Evolutionary conservation across 208 protist genomes (phyloP), one percentile per base, ranked within the genome.

Genomic region (Kentomonas sorsogonicus): DNA sequence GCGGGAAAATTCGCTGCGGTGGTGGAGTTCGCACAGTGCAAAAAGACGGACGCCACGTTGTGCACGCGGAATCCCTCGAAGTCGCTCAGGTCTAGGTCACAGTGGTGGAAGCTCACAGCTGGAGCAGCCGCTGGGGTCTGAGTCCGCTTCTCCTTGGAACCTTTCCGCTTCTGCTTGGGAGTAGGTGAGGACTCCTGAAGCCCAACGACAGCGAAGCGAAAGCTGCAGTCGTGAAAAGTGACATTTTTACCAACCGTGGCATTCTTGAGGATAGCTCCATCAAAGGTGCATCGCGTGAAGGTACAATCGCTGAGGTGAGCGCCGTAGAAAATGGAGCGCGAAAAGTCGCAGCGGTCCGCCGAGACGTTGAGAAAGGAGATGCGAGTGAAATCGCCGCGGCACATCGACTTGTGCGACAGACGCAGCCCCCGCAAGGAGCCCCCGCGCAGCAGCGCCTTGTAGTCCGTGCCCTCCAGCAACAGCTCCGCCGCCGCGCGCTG

Each of bases 21-120:
- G 26, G 76, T 57, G 1, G 68, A 79, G 69, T 90, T 90, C 50
- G 44, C 58, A 62, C 78, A 90, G 16, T 69, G 16, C 20, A 50
- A 25, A 66, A 89, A 89, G 0, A 43, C 22, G 16, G 54, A 41
- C 18, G 66, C 31, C 29, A 60, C 34, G 36, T 9, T 6, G 11
- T 52, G 9, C 6, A 11, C 6, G 3, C n/a, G 23, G 34, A 52
- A 52, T 18, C 69, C 72, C 20, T 77, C 66, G 56, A 91, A 91
- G 43, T 77, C 72, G 25, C 58, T 45, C 47, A 91, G 50, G 54
- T 91, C 84, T 54, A 91, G 85, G 57, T 87, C 73, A 51, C 84
- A 87, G 0, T 52, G 30, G 7, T 77, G 33, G 62, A 89, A 89
- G 4, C 62, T 18, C 22, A 89, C 55, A 5, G 20, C 52, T 43